phyloP scores from a whole-genome alignment of 192 early-diverging fungal species.

The Mortierella hygrophila region DNA sequence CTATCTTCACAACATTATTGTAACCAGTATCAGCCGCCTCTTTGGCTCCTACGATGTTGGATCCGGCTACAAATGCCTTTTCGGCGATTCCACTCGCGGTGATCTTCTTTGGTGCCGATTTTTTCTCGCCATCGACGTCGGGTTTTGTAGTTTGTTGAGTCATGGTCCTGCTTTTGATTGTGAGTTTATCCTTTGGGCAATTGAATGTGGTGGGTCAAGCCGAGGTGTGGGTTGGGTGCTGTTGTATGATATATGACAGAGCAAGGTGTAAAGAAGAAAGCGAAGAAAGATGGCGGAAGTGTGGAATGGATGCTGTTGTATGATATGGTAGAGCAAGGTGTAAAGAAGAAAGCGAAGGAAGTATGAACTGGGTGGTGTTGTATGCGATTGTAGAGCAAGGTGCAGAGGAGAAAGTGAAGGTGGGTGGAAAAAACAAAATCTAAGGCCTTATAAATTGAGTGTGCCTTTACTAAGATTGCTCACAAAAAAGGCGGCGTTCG shows the following conservation, averaged over 20 bases:
- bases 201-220: neutral
- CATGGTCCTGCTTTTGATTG: neutral
- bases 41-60: neutral
- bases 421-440: neutral
- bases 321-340: neutral
- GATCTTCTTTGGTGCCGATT: neutral
- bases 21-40: neutral
- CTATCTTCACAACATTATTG: neutral
- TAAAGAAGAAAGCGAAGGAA: neutral
- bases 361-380: neutral
- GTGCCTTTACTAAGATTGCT: neutral
- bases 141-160: neutral
- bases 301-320: neutral
- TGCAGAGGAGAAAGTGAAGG: neutral
- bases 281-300: too few species aligned
- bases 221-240: neutral
- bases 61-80: constrained; percentile 8
- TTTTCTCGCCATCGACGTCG: neutral
- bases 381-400: neutral
- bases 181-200: neutral
- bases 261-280: neutral
- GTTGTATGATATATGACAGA: neutral
- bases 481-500: constrained; percentile 13
- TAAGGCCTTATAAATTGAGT: neutral
- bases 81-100: neutral